phyloP scores from a whole-genome alignment of 2,329 filamentous ascomycete species.

The Ascochyta clinopodiicola region DNA sequence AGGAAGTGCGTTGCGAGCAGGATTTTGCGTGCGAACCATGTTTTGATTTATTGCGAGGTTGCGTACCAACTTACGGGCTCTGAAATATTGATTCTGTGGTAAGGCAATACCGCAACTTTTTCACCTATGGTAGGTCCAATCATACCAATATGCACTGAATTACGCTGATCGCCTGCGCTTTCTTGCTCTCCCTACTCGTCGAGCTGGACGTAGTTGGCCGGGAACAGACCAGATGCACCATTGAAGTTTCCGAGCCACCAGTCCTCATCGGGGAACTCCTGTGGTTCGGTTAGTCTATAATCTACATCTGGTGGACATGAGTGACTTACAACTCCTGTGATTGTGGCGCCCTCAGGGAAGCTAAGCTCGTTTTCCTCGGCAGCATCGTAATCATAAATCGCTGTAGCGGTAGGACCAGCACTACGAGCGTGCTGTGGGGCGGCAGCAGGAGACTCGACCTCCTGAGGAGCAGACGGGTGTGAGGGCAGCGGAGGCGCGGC shows the following conservation, averaged over 20 bases:
- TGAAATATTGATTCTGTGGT: neutral
- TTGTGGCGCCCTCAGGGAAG: slow-evolving; percentile 87
- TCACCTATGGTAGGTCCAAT: slow-evolving; percentile 2
- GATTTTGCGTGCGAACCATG: no score
- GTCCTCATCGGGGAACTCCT: slow-evolving; percentile 97
- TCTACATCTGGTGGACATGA: neutral
- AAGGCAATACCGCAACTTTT: slow-evolving; percentile 5
- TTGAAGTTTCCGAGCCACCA: slow-evolving; percentile 95
- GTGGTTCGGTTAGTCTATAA: slow-evolving; percentile 35
- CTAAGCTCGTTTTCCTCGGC: slow-evolving; percentile 88
- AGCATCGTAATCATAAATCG: slow-evolving; percentile 94
- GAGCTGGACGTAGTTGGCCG: slow-evolving; percentile 59
- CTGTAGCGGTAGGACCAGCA: slow-evolving; percentile 74
- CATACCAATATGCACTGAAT: neutral
- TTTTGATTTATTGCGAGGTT: no score
- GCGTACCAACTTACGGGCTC: no score
- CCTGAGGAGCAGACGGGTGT: slow-evolving; percentile 50
- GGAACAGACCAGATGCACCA: slow-evolving; percentile 82
- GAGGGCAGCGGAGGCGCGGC: slow-evolving; percentile 48
- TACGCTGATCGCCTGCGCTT: neutral
- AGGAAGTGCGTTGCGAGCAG: no score
- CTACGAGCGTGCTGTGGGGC: slow-evolving; percentile 46
- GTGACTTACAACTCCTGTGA: slow-evolving; percentile 74
- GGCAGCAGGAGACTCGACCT: slow-evolving; percentile 41
- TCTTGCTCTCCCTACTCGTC: slow-evolving; percentile 46